A percentile compares a stretch with the other conserved stretches of the same genome.
Evolutionary conservation across 805 yeast species (phyloP).

Genomic region (Lipomyces starkeyi): DNA sequence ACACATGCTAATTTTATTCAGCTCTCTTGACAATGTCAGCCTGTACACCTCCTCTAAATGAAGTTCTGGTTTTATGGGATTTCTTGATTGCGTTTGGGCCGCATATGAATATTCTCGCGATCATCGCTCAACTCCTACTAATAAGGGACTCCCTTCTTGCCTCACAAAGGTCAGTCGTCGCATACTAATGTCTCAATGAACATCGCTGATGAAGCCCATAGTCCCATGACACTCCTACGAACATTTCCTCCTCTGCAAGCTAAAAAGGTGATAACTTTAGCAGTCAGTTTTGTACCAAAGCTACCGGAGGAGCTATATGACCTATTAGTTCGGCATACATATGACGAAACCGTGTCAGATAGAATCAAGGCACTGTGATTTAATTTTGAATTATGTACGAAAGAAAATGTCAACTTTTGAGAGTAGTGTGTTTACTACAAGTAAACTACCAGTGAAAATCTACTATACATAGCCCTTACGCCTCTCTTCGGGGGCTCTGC

Average conservation of each 20-base stretch:
- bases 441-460: slow-evolving; percentile 5
- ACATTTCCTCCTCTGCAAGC: slow-evolving; percentile 76
- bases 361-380: slow-evolving; percentile 18
- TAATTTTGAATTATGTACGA: background rate
- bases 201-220: background rate
- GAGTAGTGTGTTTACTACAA: background rate
- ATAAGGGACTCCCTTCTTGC: slow-evolving; percentile 67
- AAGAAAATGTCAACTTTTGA: background rate
- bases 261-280: slow-evolving; percentile 73
- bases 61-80: slow-evolving; percentile 85
- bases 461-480: background rate
- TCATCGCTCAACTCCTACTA: slow-evolving; percentile 79
- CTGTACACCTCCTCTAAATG: slow-evolving; percentile 81
- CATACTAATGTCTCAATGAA: background rate
- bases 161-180: slow-evolving; percentile 48
- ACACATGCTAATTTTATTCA: background rate
- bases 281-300: slow-evolving; percentile 78
- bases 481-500: background rate
- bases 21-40: slow-evolving; percentile 84
- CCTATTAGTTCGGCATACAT: slow-evolving; percentile 65
- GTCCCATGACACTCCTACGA: slow-evolving; percentile 76
- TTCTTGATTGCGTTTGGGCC: slow-evolving; percentile 88
- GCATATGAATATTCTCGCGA: slow-evolving; percentile 82
- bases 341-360: slow-evolving; percentile 53
- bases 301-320: slow-evolving; percentile 71